phyloP scores from a whole-genome alignment of 805 yeast genomes.

The Spathaspora gorwiae region DNA sequence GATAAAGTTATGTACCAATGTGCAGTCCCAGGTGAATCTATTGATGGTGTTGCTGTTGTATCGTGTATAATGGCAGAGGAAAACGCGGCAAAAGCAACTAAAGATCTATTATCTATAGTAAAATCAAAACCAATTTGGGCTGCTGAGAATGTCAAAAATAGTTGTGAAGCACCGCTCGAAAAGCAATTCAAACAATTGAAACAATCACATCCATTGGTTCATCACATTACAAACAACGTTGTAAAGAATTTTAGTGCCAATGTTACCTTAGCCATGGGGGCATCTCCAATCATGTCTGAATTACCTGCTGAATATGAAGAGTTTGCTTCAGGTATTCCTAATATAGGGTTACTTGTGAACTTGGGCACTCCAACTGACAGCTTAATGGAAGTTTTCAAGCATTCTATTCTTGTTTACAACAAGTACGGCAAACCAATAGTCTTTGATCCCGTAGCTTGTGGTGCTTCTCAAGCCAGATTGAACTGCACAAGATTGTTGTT shows the following conservation, averaged over 20 bases:
- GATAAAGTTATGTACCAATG: slow-evolving; percentile 52
- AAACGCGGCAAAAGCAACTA: slow-evolving; percentile 52
- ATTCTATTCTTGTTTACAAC: slow-evolving; percentile 60
- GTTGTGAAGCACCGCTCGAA: background rate
- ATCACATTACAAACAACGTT: slow-evolving; percentile 86
- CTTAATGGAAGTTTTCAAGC: slow-evolving; percentile 37
- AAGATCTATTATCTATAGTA: slow-evolving; percentile 25
- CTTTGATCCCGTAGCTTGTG: slow-evolving; percentile 91
- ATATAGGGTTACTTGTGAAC: slow-evolving; percentile 59
- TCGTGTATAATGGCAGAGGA: slow-evolving; percentile 72
- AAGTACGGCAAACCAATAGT: slow-evolving; percentile 55
- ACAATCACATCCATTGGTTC: slow-evolving; percentile 57
- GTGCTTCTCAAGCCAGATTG: slow-evolving; percentile 64
- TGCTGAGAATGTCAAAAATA: background rate
- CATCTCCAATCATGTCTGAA: slow-evolving; percentile 87
- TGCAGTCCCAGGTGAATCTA: slow-evolving; percentile 37
- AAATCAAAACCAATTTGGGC: slow-evolving; percentile 15
- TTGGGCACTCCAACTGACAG: slow-evolving; percentile 64
- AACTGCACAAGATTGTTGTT: slow-evolving; percentile 46
- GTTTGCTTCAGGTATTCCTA: slow-evolving; percentile 48
- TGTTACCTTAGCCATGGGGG: slow-evolving; percentile 77
- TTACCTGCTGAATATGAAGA: slow-evolving; percentile 62
- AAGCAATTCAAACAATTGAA: slow-evolving; percentile 11
- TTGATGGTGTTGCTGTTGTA: slow-evolving; percentile 88
- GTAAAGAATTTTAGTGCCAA: slow-evolving; percentile 87